phyloP scores from a whole-genome alignment of 1,139 yeast species.

The Pichia sp. region DNA sequence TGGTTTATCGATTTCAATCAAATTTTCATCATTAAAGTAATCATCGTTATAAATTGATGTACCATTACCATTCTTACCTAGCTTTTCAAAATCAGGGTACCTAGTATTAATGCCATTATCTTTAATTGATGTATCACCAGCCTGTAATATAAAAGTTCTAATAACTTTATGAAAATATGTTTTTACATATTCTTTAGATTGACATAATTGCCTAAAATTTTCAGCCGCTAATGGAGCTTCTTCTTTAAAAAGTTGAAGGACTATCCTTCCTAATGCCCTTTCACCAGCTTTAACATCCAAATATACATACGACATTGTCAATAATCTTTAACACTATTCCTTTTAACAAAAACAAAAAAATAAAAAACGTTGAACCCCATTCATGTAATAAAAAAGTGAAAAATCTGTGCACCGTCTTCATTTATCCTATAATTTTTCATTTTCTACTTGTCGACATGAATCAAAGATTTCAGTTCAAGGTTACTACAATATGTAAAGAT shows the following conservation, averaged over 20 bases:
- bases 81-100: slow-evolving; percentile 30
- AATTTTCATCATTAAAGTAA: slow-evolving; percentile 58
- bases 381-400: background rate
- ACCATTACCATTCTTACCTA: slow-evolving; percentile 46
- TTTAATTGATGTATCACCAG: slow-evolving; percentile 53
- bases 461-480: background rate
- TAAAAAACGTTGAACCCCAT: background rate
- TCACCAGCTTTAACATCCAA: slow-evolving; percentile 53
- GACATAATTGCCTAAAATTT: slow-evolving; percentile 47
- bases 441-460: background rate
- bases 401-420: background rate
- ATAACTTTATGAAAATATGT: slow-evolving; percentile 62
- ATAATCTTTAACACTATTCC: no score
- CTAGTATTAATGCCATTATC: slow-evolving; percentile 28
- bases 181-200: slow-evolving; percentile 36
- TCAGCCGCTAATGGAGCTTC: slow-evolving; percentile 55
- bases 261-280: slow-evolving; percentile 52
- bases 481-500: background rate
- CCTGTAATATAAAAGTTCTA: slow-evolving; percentile 75
- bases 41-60: slow-evolving; percentile 18
- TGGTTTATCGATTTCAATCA: slow-evolving; percentile 37
- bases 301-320: slow-evolving; percentile 26
- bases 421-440: background rate
- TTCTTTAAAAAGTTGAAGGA: slow-evolving; percentile 45
- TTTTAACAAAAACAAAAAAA: background rate